Evolutionary conservation across 768 basidiomycete genomes (phyloP), one percentile per base, ranked within the genome.

Genomic region (Agaricus blazei): DNA sequence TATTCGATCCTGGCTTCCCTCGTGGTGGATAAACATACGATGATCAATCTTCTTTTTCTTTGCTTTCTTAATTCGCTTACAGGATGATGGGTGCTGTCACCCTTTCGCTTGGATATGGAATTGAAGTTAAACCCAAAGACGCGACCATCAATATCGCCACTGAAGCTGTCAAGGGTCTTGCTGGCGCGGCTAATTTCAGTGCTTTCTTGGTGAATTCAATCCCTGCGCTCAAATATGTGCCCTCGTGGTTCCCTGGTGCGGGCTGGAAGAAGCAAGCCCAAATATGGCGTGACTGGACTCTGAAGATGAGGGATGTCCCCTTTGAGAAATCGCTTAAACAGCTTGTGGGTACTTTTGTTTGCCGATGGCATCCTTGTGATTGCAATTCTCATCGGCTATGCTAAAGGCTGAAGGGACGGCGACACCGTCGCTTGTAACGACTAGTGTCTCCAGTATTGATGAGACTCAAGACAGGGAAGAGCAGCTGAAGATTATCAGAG

Each of bases 191-290:
- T 3, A 62, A 64, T 43, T 63, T 69, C 1, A 72, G 74, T 2
- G 52, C 68, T 0, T 75, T 64, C 54, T 61, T 74, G 1, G 75
- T 75, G 45, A 72, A 77, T 51, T 62, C 68, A 0, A 24, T 69
- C 9, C 68, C 68, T 6, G 54, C 64, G 8, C 62, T 76, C 19
- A 69, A 70, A 53, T 62, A 75, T 50, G 58, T 75, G 3, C 75
- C 75, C 3, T 58, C 61, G 9, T 75, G 72, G 69, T 61, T 75
- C 52, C 74, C 75, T 24, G 71, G 72, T 1, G 66, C 68, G 0
- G 67, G 62, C 9, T 76, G 76, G 62, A 67, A 73, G 60, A 63
- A 60, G 4, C 64, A 70, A 48, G 75, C 74, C 3, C 64, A 59
- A 26, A 56, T 64, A 12, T 73, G 71, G 71, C 47, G 57, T 23